Base-by-base conservation (phyloP, 2,329 filamentous ascomycete species). In the Clonostachys solani region DNA sequence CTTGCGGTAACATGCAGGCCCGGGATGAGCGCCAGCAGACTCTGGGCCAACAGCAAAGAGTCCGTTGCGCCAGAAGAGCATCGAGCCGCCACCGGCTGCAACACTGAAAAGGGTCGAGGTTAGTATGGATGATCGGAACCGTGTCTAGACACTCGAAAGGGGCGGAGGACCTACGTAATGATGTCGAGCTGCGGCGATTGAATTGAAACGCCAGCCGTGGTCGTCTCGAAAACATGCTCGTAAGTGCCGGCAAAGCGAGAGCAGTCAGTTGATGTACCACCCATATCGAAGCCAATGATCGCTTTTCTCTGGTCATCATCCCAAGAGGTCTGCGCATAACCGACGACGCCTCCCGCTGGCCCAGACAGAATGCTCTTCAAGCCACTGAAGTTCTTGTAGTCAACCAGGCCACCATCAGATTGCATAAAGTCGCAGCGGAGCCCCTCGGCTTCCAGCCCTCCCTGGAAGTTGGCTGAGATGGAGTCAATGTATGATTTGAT, bases 161-260 rank as follows among this genome's bases (percentile, higher is more conserved):
- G 23, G 10, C 2, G 23, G 23, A 10, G 23, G 23, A 10, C 23
- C 23, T 29, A 29, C 1, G 85, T 89, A 57, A 86, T 86, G 64
- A 89, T 88, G 56, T 89, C 85, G 3, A 88, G 72, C 59, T 87
- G 84, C 1, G 85, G 85, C 1, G 80, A 81, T 50, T 86, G 83
- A 17, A 89, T 86, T 2, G 83, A 84, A 1, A 87, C 78, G 17
- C 83, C 82, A 1, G 84, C 83, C 13, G 85, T 86, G 3, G 82
- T 84, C 1, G 84, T 84, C 53, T 87, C 83, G 47, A 86, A 85
- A 7, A 88, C 81, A 54, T 89, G 83, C 50, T 88, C 85, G 54
- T 87, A 85, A 46, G 80, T 73, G 12, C 85, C 85, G 10, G 80
- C 80, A 54, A 84, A 88, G 41, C 85, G 69, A 40, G 80, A 86